These are phyloP conservation scores for Ensete ventricosum DNA, from an alignment of 176 grass and related monocot species.

Conservation along the genomic window DNA sequence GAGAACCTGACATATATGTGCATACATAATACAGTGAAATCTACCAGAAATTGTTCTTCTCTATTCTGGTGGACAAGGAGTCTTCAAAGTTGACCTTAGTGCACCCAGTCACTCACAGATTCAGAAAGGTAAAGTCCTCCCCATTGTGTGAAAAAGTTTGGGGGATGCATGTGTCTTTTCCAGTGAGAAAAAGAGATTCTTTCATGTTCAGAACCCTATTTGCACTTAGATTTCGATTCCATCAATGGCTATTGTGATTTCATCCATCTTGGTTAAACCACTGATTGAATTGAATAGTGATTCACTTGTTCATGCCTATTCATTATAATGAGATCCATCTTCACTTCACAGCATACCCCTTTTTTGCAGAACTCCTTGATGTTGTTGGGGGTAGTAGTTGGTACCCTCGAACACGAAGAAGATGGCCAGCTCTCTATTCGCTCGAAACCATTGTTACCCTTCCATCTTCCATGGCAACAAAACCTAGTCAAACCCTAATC, in stretches of 20 bases:
- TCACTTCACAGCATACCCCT: neutral
- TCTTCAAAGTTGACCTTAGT: neutral
- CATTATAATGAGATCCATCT: neutral
- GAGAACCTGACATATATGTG: too few relatives aligned
- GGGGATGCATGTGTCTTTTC: neutral
- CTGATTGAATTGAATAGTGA: too few relatives aligned
- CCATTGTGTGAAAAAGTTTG: neutral
- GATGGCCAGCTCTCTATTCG: conserved; percentile 2
- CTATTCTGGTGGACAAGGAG: too few relatives aligned
- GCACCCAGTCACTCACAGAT: neutral
- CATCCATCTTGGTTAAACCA: too few relatives aligned
- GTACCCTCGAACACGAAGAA: neutral
- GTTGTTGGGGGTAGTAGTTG: conserved; percentile 14
- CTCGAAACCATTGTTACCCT: conserved; percentile 14
- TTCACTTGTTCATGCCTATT: neutral
- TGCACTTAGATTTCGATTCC: too few relatives aligned
- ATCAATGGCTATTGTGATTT: too few relatives aligned
- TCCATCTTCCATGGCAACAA: conserved; percentile 1
- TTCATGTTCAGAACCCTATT: too few relatives aligned
- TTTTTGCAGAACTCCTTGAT: conserved; percentile 12
- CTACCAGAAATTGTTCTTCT: too few relatives aligned
- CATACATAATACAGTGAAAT: too few relatives aligned
- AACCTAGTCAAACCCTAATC: too few relatives aligned
- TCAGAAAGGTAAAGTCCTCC: neutral
- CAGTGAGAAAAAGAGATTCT: neutral